Evolutionary conservation across 2,329 filamentous ascomycete species (phyloP).

Genomic region (Pestalotiopsis sp.): DNA sequence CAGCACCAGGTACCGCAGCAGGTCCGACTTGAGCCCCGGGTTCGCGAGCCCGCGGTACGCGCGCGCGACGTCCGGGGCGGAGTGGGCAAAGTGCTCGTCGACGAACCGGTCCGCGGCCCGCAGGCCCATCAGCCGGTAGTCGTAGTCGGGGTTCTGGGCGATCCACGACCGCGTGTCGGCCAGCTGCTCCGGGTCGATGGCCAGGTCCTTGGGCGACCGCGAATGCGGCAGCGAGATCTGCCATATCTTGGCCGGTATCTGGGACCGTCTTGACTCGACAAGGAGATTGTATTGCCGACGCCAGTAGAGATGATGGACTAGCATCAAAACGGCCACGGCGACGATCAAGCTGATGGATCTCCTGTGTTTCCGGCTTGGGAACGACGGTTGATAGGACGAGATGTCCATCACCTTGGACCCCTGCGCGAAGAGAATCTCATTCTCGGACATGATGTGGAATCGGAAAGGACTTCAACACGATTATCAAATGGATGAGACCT

Average conservation of each 20-base stretch:
- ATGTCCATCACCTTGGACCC: background rate
- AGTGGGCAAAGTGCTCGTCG: constrained; percentile 20
- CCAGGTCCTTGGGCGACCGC: background rate
- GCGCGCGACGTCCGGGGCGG: constrained; percentile 19
- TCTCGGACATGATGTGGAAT: background rate
- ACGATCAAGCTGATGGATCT: background rate
- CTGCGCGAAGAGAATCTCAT: background rate
- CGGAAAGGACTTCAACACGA: background rate
- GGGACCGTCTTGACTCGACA: background rate
- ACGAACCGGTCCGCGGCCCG: constrained; percentile 30
- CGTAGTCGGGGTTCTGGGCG: constrained; percentile 25
- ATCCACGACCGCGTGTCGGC: constrained; percentile 27
- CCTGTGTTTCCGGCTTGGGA: background rate
- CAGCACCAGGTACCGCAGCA: constrained; percentile 69
- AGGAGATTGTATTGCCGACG: background rate
- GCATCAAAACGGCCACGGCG: background rate
- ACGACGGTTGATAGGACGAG: background rate
- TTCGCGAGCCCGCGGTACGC: constrained; percentile 27
- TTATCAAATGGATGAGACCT: too few relatives aligned
- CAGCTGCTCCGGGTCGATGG: constrained; percentile 19
- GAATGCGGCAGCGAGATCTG: constrained; percentile 22
- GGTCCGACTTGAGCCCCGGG: constrained; percentile 44
- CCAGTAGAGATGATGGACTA: background rate
- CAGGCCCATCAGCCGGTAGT: constrained; percentile 29
- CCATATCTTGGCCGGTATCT: constrained; percentile 29